These are phyloP conservation scores for Diplodia corticola DNA, from an alignment of 2,329 filamentous ascomycete genomes.

Conservation along the genomic window DNA sequence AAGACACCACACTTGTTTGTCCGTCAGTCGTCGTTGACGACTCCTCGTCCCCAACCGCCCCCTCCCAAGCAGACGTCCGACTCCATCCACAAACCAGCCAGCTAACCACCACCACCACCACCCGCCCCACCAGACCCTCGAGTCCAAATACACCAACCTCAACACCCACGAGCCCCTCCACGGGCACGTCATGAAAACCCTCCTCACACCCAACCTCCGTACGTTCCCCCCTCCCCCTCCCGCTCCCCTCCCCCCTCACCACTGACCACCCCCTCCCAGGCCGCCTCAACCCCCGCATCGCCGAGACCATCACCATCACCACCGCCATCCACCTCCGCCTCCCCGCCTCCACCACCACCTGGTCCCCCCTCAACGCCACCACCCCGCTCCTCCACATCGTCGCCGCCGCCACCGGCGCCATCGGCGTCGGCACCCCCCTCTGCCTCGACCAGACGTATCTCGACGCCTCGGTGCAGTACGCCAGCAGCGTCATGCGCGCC, in stretches of 20 bases:
- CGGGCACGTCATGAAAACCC: constrained; percentile 31
- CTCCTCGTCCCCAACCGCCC: too few species aligned
- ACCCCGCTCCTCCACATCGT: constrained; percentile 32
- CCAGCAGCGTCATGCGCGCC: constrained; percentile 37
- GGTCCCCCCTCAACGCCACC: constrained; percentile 36
- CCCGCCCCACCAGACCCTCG: constrained; percentile 31
- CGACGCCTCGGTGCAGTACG: constrained; percentile 26
- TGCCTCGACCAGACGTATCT: constrained; percentile 35
- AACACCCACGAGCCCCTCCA: constrained; percentile 26
- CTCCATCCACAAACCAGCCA: constrained; percentile 25
- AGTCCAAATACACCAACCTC: constrained; percentile 36
- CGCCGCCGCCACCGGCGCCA: constrained; percentile 36
- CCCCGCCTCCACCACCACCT: constrained; percentile 32
- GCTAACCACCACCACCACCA: constrained; percentile 16
- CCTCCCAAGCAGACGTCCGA: too few species aligned
- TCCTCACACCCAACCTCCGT: constrained; percentile 38
- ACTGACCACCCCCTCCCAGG: constrained; percentile 28
- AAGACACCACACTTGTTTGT: too few species aligned
- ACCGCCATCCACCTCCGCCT: constrained; percentile 30
- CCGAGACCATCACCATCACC: constrained; percentile 35
- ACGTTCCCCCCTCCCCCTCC: neutral
- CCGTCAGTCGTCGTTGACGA: neutral
- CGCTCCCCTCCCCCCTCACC: too few species aligned
- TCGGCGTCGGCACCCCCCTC: constrained; percentile 38
- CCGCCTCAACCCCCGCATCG: constrained; percentile 34